These are phyloP conservation scores for Penicillium sp. DNA, from an alignment of 2,329 filamentous ascomycete species.

Conservation along the genomic window DNA sequence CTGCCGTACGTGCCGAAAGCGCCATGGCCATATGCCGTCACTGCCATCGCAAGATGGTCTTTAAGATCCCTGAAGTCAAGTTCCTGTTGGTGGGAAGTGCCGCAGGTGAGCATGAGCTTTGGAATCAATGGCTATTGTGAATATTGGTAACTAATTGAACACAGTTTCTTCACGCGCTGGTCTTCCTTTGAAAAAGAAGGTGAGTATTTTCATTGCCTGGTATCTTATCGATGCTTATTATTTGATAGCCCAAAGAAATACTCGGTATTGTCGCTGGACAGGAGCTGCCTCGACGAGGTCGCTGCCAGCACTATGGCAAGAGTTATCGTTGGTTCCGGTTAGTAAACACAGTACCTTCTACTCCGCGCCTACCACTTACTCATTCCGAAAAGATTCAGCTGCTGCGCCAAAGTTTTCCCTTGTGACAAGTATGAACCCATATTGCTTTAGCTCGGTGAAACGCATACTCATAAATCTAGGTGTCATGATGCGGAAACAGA, in stretches of 20 bases:
- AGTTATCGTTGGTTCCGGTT: constrained; percentile 62
- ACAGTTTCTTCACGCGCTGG: constrained; percentile 35
- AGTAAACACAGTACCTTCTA: constrained; percentile 8
- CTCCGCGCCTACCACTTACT: constrained; percentile 5
- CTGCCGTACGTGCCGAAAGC: constrained; percentile 74
- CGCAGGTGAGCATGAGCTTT: constrained; percentile 40
- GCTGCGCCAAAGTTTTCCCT: constrained; percentile 61
- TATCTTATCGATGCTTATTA: background rate
- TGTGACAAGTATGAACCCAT: constrained; percentile 56
- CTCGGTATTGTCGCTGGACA: constrained; percentile 60
- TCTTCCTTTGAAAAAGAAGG: constrained; percentile 42
- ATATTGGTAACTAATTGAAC: constrained; percentile 8
- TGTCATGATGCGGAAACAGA: constrained; percentile 75
- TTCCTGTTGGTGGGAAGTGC: constrained; percentile 72
- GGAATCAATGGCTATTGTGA: background rate
- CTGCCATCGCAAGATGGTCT: constrained; percentile 78
- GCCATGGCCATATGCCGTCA: constrained; percentile 76
- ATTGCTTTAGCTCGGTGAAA: background rate
- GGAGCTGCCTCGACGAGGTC: constrained; percentile 57
- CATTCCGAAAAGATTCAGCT: constrained; percentile 53
- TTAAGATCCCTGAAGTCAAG: constrained; percentile 77
- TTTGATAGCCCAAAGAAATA: constrained; percentile 50
- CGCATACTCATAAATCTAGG: constrained; percentile 38
- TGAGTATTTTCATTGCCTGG: constrained; percentile 24
- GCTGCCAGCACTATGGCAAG: constrained; percentile 60